Conservation (phyloP, 2,329 filamentous ascomycete species). For the Beauveria varroae region DNA sequence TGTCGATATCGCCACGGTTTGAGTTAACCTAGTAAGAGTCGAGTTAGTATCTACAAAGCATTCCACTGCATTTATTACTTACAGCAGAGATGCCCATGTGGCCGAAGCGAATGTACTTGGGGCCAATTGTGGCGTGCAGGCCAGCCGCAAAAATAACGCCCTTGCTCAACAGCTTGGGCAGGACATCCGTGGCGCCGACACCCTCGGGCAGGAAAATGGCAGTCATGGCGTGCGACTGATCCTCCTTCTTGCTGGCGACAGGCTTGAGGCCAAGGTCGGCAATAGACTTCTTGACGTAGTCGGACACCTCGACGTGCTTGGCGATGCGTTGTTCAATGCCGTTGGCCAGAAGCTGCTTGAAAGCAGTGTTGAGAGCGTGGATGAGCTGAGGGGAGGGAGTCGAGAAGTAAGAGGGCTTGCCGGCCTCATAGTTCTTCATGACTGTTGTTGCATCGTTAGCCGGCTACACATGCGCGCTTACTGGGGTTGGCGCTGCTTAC, state of each 20-base stretch:
- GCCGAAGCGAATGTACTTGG: conserved; percentile 90
- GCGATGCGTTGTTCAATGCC: conserved; percentile 79
- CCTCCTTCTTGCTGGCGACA: conserved; percentile 74
- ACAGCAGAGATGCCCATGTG: conserved; percentile 95
- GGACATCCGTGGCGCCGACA: conserved; percentile 70
- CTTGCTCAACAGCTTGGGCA: conserved; percentile 77
- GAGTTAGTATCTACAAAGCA: conserved; percentile 16
- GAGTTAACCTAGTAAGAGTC: conserved; percentile 51
- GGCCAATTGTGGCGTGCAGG: conserved; percentile 89
- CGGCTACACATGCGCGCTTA: background rate
- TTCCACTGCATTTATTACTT: conserved; percentile 26
- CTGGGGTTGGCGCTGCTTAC: conserved; percentile 33
- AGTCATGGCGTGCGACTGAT: conserved; percentile 97
- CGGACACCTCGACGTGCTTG: conserved; percentile 68
- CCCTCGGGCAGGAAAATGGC: conserved; percentile 90
- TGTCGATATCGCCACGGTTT: conserved; percentile 72
- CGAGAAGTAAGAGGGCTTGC: conserved; percentile 96
- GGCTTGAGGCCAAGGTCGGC: conserved; percentile 78
- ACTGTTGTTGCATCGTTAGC: conserved; percentile 39
- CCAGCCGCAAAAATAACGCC: conserved; percentile 93
- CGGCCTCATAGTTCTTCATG: conserved; percentile 98
- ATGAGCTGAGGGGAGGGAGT: conserved; percentile 92
- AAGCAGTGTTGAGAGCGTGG: conserved; percentile 82
- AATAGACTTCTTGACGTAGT: conserved; percentile 80
- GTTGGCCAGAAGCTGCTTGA: conserved; percentile 76